phyloP scores from a whole-genome alignment of 345 rosid species.

The Populus nigra region DNA sequence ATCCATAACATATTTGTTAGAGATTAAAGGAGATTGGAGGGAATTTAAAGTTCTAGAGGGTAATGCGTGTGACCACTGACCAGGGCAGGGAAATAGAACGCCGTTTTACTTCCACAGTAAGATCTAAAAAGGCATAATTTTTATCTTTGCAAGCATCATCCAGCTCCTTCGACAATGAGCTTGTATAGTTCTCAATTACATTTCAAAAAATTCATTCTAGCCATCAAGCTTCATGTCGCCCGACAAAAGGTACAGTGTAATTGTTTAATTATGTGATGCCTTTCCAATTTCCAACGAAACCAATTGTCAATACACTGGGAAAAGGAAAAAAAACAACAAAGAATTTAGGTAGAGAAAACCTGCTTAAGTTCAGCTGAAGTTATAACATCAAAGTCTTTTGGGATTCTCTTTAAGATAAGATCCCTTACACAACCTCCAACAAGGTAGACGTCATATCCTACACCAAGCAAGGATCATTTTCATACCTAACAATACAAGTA shows the following conservation, averaged over 20 bases:
- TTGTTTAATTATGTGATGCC: no score
- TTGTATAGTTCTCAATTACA: not conserved
- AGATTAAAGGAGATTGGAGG: not conserved
- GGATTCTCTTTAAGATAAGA: constrained; percentile 68
- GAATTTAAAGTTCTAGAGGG: not conserved
- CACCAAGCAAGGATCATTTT: not conserved
- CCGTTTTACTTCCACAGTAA: not conserved
- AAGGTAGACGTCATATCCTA: constrained; percentile 78
- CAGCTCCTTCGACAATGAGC: not conserved
- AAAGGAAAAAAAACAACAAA: not conserved
- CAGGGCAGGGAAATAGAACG: not conserved
- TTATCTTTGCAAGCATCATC: no score
- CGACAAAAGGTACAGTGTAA: no score
- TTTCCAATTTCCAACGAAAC: not conserved
- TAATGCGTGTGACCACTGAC: not conserved
- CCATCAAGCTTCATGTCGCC: not conserved
- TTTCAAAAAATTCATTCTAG: not conserved
- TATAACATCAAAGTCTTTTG: constrained; percentile 73
- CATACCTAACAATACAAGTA: not conserved
- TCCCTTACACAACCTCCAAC: constrained; percentile 93
- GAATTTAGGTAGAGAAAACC: constrained; percentile 29
- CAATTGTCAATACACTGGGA: not conserved
- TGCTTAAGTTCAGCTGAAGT: constrained; percentile 77
- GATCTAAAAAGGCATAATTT: not conserved
- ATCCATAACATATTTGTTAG: no score